These are phyloP conservation scores for Fusarium redolens DNA, from an alignment of 2,329 filamentous ascomycete species.

Conservation along the genomic window DNA sequence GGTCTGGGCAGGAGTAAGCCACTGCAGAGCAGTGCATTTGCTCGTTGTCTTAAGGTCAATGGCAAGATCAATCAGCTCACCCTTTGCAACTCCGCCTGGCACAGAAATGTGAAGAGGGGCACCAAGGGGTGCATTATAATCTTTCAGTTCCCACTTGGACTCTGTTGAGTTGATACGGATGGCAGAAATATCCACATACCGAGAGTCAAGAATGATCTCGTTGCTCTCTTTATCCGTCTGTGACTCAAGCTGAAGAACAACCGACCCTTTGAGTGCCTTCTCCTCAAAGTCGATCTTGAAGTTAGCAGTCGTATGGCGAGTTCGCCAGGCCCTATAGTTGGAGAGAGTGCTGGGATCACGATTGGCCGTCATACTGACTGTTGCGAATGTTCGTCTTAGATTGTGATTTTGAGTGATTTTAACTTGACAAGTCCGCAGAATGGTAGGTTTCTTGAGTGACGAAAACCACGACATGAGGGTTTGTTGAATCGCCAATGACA, in stretches of 20 bases:
- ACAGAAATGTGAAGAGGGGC: constrained; percentile 75
- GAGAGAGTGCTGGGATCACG: constrained; percentile 91
- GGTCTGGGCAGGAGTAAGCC: constrained; percentile 93
- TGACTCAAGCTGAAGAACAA: constrained; percentile 80
- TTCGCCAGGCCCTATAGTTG: constrained; percentile 91
- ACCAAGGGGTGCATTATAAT: constrained; percentile 79
- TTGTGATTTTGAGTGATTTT: constrained; percentile 41
- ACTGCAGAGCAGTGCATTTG: constrained; percentile 92
- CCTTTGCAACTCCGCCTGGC: constrained; percentile 65
- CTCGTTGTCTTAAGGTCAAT: constrained; percentile 85
- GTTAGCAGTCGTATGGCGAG: constrained; percentile 83
- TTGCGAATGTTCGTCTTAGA: constrained; percentile 46
- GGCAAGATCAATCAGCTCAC: constrained; percentile 64
- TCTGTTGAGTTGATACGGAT: constrained; percentile 76
- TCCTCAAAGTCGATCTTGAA: constrained; percentile 86
- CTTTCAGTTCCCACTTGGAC: constrained; percentile 75
- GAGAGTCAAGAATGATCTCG: constrained; percentile 90
- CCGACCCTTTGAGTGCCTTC: constrained; percentile 80
- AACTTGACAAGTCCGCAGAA: constrained; percentile 39
- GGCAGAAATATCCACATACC: constrained; percentile 77
- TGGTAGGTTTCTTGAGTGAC: constrained; percentile 42
- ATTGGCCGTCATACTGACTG: constrained; percentile 47
- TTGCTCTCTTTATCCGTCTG: constrained; percentile 77
- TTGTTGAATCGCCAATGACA: constrained; percentile 26
- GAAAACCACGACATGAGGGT: constrained; percentile 46